Base-by-base conservation (phyloP, 768 basidiomycete genomes). In the Panaeolus papilionaceus region DNA sequence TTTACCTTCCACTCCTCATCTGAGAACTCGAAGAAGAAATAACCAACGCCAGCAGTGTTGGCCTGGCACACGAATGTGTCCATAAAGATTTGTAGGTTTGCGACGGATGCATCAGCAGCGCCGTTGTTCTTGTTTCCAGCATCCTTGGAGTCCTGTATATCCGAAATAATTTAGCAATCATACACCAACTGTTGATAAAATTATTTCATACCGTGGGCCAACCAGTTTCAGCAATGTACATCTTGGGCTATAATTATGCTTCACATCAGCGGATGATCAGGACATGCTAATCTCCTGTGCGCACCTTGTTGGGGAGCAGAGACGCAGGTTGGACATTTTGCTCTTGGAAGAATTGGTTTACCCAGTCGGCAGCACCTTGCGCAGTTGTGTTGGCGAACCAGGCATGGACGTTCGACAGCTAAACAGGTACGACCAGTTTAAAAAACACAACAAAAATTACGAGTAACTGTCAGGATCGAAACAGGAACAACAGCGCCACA, bases 191-290 rank as follows among this genome's bases (percentile, higher is more conserved):
- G 4, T 20, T 23, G 61, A 28, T n/a, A 39, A 38, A 11, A 7
- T 58, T 42, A 47, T 58, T 14, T 73, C 85, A 63, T 78, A 92
- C 92, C 62, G 92, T 86, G 38, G 94, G 85, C 85, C 85, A 83
- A 37, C 94, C 94, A 26, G 96, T 98, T 81, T 99, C 98, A 1
- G 96, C 96, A 70, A 98, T 96, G 79, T 89, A 96, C 85, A 94
- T 90, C 63, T 84, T 78, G 2, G 96, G 95, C 67, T 83, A 58
- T 23, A 51, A 62, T 16, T 11, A 39, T 20, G n/a, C 33, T 26
- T 28, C 65, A 64, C 63, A 40, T 66, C 28, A 67, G 68, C 18
- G n/a, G 8, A 61, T 28, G 54, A 44, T 44, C 42, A 44, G 12
- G 16, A 44, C 3, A 28, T 28, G 51, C 33, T 33, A 39, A 38